Evolutionary conservation across 2,329 filamentous ascomycete genomes (phyloP), one percentile per base, ranked within the genome.

Genomic region (Sporothrix brunneoviolacea): DNA sequence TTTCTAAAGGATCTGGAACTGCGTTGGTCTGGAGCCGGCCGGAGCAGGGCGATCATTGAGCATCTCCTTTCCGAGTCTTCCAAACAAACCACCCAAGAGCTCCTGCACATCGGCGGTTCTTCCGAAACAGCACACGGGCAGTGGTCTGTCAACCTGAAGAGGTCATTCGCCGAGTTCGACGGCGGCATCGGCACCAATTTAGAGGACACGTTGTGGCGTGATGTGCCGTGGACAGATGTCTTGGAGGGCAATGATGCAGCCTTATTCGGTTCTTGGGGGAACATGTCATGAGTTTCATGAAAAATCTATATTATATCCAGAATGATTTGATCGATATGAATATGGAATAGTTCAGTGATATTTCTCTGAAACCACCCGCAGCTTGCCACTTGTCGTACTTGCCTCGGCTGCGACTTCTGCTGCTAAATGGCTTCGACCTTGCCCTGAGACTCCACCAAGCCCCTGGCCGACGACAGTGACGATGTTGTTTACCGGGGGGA

Each of bases 21-120:
- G 18, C 54, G 54, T 2, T 62, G 60, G 61, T 60, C 60, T 2
- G 61, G 61, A 0, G 61, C 61, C 3, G 33, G 43, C 2, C 51
- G 57, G 8, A 57, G 58, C 24, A 48, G 59, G 10, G 55, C 54
- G 13, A 62, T 62, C n/a, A 58, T 62, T 18, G 58, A 61, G 35
- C 51, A 60, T 19, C 52, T 62, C 6, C 47, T 61, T 8, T 33
- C 32, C 5, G 51, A 55, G 19, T 51, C 49, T 6, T 30, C 18
- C 9, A 21, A 37, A 13, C 19, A 38, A 2, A 7, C 27, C 4
- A 16, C 16, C 3, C 27, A 38, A 12, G 33, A 30, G 12, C 15
- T 35, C 6, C 32, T 6, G 21, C 21, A n/a, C n/a, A n/a, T n/a
- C n/a, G n/a, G n/a, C n/a, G n/a, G n/a, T n/a, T n/a, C n/a, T n/a